A percentile compares a stretch with the other conserved stretches of the same genome.
These are phyloP conservation scores for Turritis glabra DNA, from an alignment of 345 rosid species.

Conservation along the genomic window DNA sequence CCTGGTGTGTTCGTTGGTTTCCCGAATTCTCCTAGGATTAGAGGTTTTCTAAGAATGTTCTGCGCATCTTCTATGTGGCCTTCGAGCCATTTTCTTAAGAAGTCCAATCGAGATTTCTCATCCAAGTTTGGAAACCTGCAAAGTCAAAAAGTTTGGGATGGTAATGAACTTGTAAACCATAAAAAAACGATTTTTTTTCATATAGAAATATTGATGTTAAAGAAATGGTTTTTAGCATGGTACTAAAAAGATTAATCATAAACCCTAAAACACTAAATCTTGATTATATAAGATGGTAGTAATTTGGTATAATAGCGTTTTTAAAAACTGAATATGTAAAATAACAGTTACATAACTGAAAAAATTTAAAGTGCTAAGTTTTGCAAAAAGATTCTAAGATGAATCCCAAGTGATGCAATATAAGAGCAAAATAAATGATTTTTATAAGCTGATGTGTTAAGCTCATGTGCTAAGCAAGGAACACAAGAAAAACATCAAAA, in stretches of 20 bases:
- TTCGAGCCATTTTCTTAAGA: conserved; percentile 60
- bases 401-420: too few relatives aligned
- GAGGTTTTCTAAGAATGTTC: conserved; percentile 64
- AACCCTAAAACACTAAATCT: background rate
- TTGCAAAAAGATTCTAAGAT: too few relatives aligned
- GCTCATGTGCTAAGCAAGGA: background rate
- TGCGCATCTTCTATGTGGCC: conserved; percentile 72
- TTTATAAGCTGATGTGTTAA: background rate
- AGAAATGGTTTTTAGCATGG: background rate
- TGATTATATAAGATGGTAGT: background rate
- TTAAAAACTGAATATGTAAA: too few relatives aligned
- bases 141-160: background rate
- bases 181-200: background rate
- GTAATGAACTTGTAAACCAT: background rate
- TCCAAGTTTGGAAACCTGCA: conserved; percentile 65
- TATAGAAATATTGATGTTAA: background rate
- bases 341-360: too few relatives aligned
- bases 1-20: conserved; percentile 55
- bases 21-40: conserved; percentile 76
- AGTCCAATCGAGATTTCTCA: conserved; percentile 48
- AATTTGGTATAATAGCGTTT: too few relatives aligned
- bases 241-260: background rate
- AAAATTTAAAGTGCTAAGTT: too few relatives aligned
- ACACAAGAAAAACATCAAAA: background rate
- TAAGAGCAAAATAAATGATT: too few relatives aligned